Conservation (phyloP, 208 protist species). For the Leishmania tropica region DNA sequence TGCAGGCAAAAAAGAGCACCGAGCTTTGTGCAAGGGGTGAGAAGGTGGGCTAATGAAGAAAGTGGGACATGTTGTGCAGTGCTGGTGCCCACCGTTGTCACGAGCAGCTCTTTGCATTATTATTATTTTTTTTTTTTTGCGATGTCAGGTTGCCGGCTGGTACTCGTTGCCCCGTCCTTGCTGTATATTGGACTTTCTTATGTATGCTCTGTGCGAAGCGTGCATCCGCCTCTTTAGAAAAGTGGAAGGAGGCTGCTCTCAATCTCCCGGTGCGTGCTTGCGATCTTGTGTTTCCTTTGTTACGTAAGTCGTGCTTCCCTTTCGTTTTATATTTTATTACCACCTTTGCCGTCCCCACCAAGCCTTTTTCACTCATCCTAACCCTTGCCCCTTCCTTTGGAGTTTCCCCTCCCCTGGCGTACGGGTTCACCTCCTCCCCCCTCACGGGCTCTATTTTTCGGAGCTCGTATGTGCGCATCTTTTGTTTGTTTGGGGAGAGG, state of each 20-base stretch:
- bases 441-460: too few relatives aligned
- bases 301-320: background rate
- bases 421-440: too few relatives aligned
- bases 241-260: background rate
- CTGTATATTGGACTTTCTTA: background rate
- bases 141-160: background rate
- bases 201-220: background rate
- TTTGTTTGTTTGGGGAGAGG: too few relatives aligned
- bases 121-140: background rate
- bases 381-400: too few relatives aligned
- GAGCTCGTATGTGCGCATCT: too few relatives aligned
- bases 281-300: background rate
- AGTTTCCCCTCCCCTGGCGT: too few relatives aligned
- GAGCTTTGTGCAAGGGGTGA: too few relatives aligned
- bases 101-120: too few relatives aligned
- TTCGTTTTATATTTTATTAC: background rate
- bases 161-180: background rate
- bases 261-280: background rate
- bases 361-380: too few relatives aligned
- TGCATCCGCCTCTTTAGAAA: background rate
- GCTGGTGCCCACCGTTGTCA: background rate
- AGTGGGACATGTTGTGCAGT: background rate
- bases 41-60: too few relatives aligned
- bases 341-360: too few relatives aligned
- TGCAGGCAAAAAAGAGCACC: too few relatives aligned